Conservation (phyloP, 495 filamentous ascomycete species). For the Penicillium arizonense region DNA sequence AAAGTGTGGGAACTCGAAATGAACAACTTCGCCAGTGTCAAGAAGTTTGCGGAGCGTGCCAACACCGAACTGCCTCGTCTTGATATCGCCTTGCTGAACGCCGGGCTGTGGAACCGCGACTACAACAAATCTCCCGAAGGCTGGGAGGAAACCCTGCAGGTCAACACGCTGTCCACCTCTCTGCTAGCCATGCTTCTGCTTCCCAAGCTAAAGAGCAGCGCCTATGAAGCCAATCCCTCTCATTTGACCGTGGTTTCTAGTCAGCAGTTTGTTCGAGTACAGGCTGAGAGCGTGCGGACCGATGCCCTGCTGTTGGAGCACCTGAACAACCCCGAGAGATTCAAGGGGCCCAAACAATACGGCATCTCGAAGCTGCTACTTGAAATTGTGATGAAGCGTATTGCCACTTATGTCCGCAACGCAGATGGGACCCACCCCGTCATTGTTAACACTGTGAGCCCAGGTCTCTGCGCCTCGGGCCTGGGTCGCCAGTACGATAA, state of each 20-base stretch:
- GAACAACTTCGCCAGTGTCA: constrained; percentile 47
- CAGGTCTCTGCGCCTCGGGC: constrained; percentile 40
- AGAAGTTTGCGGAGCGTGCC: constrained; percentile 42
- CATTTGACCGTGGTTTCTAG: constrained; percentile 44
- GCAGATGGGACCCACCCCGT: constrained; percentile 38
- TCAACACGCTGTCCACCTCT: constrained; percentile 58
- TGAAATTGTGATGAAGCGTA: constrained; percentile 41
- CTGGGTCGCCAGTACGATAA: constrained; percentile 39
- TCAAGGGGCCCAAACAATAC: constrained; percentile 40
- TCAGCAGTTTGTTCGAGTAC: constrained; percentile 40
- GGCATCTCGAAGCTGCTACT: constrained; percentile 47
- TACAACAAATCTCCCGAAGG: constrained; percentile 40
- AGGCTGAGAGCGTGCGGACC: constrained; percentile 30
- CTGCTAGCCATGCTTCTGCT: constrained; percentile 56
- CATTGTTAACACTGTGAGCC: constrained; percentile 46
- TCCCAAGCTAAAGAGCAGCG: constrained; percentile 38
- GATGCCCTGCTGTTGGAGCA: constrained; percentile 31
- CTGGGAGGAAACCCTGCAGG: constrained; percentile 55
- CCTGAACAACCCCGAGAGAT: constrained; percentile 28
- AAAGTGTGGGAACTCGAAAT: constrained; percentile 57
- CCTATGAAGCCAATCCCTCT: constrained; percentile 22
- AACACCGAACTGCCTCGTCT: constrained; percentile 35
- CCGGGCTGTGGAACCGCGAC: constrained; percentile 39
- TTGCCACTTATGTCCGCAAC: constrained; percentile 31
- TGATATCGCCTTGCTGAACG: constrained; percentile 47